Percentiles rank a stretch among this genome's conserved stretches.
These are phyloP conservation scores for Cadophora luteo-olivacea DNA, from an alignment of 2,329 filamentous ascomycete genomes.

Conservation along the genomic window DNA sequence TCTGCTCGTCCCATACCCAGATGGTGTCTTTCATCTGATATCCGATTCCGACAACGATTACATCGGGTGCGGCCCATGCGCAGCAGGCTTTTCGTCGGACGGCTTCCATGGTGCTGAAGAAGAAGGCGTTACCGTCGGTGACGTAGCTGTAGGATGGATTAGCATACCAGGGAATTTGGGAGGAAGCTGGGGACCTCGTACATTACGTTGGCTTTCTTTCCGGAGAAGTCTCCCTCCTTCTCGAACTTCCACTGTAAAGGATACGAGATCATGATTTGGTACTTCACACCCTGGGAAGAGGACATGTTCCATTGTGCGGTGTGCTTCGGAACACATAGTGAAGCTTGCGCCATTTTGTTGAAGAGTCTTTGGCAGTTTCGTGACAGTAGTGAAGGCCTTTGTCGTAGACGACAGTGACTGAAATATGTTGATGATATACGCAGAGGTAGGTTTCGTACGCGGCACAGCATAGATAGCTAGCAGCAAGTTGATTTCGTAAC, in stretches of 20 bases:
- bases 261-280: conserved; percentile 14
- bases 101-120: conserved; percentile 10
- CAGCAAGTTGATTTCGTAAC: background rate
- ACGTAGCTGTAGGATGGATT: conserved; percentile 8
- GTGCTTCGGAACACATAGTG: conserved; percentile 8
- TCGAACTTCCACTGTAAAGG: conserved; percentile 6
- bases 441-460: background rate
- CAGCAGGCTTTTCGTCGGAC: background rate
- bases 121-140: conserved; percentile 14
- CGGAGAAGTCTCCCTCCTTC: background rate
- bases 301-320: conserved; percentile 3
- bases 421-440: background rate
- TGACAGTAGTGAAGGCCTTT: background rate
- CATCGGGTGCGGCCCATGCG: background rate
- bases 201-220: conserved; percentile 15
- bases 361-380: background rate
- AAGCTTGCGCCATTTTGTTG: conserved; percentile 1
- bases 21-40: background rate
- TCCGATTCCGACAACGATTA: conserved; percentile 13
- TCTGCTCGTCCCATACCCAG: conserved; percentile 3
- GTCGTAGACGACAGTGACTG: background rate
- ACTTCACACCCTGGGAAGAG: background rate
- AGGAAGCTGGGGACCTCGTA: background rate
- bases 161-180: background rate
- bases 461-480: conserved; percentile 10